Evolutionary conservation across 179 eudicot species (phyloP), one percentile per base, ranked within the genome.

Genomic region (Sideroxylon spinosum): DNA sequence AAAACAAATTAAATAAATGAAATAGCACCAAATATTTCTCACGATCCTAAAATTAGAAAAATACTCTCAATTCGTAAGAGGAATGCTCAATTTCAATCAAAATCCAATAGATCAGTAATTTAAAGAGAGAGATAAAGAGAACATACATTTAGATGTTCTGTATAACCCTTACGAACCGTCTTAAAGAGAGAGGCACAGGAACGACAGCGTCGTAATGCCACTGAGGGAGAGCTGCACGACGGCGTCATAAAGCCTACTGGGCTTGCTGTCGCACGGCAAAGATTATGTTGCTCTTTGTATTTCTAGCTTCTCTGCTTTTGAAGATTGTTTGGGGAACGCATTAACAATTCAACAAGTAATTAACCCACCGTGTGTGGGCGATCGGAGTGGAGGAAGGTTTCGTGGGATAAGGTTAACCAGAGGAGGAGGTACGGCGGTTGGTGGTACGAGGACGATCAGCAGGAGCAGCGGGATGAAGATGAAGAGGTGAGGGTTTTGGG

Each of bases 171-270:
- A 19, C 93, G 76, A 7, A 95, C 99, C 56, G 89, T 86, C 79
- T 86, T 91, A 95, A 19, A 72, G 17, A 0, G 98, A 80, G 9
- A 95, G 78, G 56, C 91, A 93, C 12, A 91, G 23, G 73, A 91
- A 95, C 73, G 99, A 95, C 32, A 95, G 78, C 57, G 94, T 64
- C 0, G 99, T 92, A 25, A 93, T 68, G 56, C 84, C 63, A 74
- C 90, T 88, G 49, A 95, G 88, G 0, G 99, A 95, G 23, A 93
- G 80, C 84, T 95, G 94, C 37, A 92, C 89, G 57, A 88, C 87
- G 16, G 79, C 56, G 78, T 95, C 95, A 79, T 85, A 95, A 0
- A 95, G 97, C 75, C 91, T 81, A 32, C 37, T 68, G 64, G 89
- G 98, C 29, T 62, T 75, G 71, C 79, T 79, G 68, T 95, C 98